phyloP scores from a whole-genome alignment of 495 filamentous ascomycete species.

The Daldinia decipiens region DNA sequence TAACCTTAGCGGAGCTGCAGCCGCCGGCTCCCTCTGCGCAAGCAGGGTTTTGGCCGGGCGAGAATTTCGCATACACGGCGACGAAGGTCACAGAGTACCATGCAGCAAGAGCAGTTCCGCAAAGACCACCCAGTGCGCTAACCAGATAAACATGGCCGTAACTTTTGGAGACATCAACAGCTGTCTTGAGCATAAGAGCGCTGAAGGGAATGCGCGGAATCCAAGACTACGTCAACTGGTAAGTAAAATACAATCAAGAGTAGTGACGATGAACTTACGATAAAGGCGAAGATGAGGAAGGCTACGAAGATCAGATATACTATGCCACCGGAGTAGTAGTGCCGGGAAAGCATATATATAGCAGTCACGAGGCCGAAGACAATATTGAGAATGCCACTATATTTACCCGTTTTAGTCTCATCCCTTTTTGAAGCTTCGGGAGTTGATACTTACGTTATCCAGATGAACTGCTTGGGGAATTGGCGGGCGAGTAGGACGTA shows the following conservation, averaged over 20 bases:
- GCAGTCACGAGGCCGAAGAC: conserved; percentile 71
- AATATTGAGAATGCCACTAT: conserved; percentile 85
- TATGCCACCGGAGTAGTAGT: conserved; percentile 83
- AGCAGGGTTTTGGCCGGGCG: conserved; percentile 73
- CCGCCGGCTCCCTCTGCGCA: conserved; percentile 69
- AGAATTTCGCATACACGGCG: conserved; percentile 80
- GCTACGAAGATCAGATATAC: conserved; percentile 82
- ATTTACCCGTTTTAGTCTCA: conserved; percentile 63
- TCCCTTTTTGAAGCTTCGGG: conserved; percentile 57
- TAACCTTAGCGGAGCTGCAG: conserved; percentile 81
- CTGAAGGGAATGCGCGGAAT: conserved; percentile 88
- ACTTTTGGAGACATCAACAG: conserved; percentile 83
- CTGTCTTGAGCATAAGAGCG: conserved; percentile 86
- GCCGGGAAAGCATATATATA: conserved; percentile 75
- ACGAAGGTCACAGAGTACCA: conserved; percentile 70
- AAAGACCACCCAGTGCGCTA: conserved; percentile 79
- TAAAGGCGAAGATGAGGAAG: conserved; percentile 63
- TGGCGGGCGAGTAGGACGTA: conserved; percentile 81
- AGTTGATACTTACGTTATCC: conserved; percentile 73
- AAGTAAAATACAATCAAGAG: not conserved
- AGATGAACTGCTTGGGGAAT: conserved; percentile 92
- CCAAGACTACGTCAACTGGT: conserved; percentile 70
- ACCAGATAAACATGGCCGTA: conserved; percentile 90
- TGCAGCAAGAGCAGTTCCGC: conserved; percentile 76
- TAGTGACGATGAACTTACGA: conserved; percentile 25